These are phyloP conservation scores for Calocybe cyanea DNA, from an alignment of 768 basidiomycete species.

Conservation along the genomic window DNA sequence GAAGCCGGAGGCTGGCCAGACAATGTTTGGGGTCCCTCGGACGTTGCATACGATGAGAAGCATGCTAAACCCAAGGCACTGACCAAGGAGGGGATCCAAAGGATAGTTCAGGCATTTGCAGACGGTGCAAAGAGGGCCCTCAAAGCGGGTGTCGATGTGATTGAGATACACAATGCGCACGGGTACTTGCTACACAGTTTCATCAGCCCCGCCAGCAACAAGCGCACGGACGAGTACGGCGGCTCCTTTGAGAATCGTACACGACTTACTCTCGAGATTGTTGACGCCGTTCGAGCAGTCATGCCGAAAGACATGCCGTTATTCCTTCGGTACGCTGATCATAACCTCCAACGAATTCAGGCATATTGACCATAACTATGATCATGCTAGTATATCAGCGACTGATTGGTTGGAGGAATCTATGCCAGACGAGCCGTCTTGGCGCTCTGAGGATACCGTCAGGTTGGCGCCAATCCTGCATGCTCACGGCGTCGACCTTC, in stretches of 20 bases:
- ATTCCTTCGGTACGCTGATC: slow-evolving; percentile 64
- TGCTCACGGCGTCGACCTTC: slow-evolving; percentile 66
- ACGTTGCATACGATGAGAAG: slow-evolving; percentile 36
- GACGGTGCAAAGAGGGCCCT: slow-evolving; percentile 44
- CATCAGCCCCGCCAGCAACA: slow-evolving; percentile 56
- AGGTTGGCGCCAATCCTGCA: slow-evolving; percentile 54
- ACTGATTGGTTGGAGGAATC: slow-evolving; percentile 70
- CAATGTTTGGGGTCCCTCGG: slow-evolving; percentile 55
- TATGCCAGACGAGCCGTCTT: slow-evolving; percentile 55
- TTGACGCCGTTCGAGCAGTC: slow-evolving; percentile 56
- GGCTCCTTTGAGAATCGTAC: slow-evolving; percentile 69
- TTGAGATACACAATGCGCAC: slow-evolving; percentile 65
- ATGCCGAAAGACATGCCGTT: slow-evolving; percentile 65
- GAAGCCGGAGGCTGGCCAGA: slow-evolving; percentile 49
- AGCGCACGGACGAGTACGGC: slow-evolving; percentile 65
- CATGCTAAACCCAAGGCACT: slow-evolving; percentile 56
- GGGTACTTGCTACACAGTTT: slow-evolving; percentile 59
- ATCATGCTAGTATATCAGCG: slow-evolving; percentile 42
- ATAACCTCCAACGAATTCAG: too few relatives aligned
- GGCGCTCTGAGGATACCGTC: slow-evolving; percentile 68
- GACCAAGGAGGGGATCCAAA: slow-evolving; percentile 51
- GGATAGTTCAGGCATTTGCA: slow-evolving; percentile 52
- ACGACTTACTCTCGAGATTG: slow-evolving; percentile 25
- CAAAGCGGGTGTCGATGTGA: slow-evolving; percentile 55
- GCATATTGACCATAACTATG: too few relatives aligned